Percentiles rank a stretch among this genome's conserved stretches.
These are phyloP conservation scores for Suillus sp. DNA, from an alignment of 768 basidiomycete genomes.

Conservation along the genomic window DNA sequence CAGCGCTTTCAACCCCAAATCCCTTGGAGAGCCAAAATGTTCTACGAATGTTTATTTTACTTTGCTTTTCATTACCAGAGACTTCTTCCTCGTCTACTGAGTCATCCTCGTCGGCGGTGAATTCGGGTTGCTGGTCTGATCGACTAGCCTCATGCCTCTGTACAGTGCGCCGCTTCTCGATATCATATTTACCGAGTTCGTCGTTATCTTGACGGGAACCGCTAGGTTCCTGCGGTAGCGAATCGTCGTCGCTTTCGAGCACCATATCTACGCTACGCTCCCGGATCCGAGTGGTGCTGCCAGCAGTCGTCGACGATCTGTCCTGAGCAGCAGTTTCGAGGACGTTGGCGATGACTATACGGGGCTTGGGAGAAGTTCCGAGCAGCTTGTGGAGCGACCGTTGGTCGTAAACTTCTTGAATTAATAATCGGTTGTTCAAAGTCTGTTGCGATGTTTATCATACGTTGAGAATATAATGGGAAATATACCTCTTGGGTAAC, in stretches of 20 bases:
- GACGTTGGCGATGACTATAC: slow-evolving; percentile 25
- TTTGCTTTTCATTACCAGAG: slow-evolving; percentile 29
- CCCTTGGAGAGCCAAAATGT: slow-evolving; percentile 65
- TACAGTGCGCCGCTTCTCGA: slow-evolving; percentile 48
- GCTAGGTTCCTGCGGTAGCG: neutral
- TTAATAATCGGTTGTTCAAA: slow-evolving; percentile 68
- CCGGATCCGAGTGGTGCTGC: neutral
- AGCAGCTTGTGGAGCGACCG: slow-evolving; percentile 60
- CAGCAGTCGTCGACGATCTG: slow-evolving; percentile 11
- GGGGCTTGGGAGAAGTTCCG: slow-evolving; percentile 37
- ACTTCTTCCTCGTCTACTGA: slow-evolving; percentile 11
- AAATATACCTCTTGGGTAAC: slow-evolving; percentile 74
- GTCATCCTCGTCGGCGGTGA: slow-evolving; percentile 30
- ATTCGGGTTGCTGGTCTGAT: slow-evolving; percentile 18
- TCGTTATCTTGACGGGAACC: slow-evolving; percentile 37
- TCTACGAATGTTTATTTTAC: slow-evolving; percentile 35
- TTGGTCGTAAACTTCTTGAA: slow-evolving; percentile 68
- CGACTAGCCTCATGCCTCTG: slow-evolving; percentile 47
- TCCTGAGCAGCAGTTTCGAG: slow-evolving; percentile 14
- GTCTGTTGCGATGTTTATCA: slow-evolving; percentile 46
- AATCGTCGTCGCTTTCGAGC: slow-evolving; percentile 27
- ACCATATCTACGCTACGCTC: slow-evolving; percentile 35
- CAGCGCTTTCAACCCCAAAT: slow-evolving; percentile 33
- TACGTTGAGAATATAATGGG: neutral
- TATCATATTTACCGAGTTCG: slow-evolving; percentile 62